Evolutionary conservation across 179 eudicot species (phyloP).

Genomic region (Sideroxylon spinosum): DNA sequence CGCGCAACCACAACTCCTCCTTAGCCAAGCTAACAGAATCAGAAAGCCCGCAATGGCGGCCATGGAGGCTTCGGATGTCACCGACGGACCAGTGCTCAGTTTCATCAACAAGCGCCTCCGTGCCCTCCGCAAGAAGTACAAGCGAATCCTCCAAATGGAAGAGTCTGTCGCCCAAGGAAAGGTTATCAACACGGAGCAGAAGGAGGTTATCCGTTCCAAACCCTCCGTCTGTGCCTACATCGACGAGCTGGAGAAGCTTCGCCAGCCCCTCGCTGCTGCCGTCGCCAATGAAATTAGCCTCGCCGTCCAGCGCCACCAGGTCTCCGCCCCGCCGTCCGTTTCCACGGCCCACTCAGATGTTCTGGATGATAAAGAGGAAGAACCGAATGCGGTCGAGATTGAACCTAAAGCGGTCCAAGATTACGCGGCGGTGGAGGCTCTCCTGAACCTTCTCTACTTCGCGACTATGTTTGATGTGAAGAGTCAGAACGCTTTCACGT

Average conservation of each 20-base stretch:
- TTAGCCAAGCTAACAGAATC: neutral
- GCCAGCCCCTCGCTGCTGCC: conserved; percentile 56
- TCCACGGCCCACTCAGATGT: conserved; percentile 36
- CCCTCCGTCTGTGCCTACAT: conserved; percentile 41
- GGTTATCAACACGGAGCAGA: conserved; percentile 70
- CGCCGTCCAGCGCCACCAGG: conserved; percentile 24
- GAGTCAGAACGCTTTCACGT: conserved; percentile 50
- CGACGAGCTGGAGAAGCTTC: conserved; percentile 85
- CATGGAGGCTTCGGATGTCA: conserved; percentile 37
- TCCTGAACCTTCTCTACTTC: conserved; percentile 65
- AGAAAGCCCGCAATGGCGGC: conserved; percentile 26
- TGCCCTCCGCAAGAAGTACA: conserved; percentile 66
- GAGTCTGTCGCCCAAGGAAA: conserved; percentile 61
- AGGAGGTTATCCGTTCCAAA: conserved; percentile 61
- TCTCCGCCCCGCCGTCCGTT: neutral
- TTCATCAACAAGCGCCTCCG: conserved; percentile 77
- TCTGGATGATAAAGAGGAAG: conserved; percentile 12
- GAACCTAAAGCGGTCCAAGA: neutral
- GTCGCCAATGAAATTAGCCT: conserved; percentile 52
- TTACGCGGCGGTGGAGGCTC: conserved; percentile 40
- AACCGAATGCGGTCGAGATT: neutral
- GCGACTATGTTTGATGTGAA: conserved; percentile 72
- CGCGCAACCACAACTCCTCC: neutral
- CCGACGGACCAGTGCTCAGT: conserved; percentile 76
- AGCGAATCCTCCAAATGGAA: conserved; percentile 74